phyloP scores from a whole-genome alignment of 2,329 filamentous ascomycete species.

The Penicillium sp. region DNA sequence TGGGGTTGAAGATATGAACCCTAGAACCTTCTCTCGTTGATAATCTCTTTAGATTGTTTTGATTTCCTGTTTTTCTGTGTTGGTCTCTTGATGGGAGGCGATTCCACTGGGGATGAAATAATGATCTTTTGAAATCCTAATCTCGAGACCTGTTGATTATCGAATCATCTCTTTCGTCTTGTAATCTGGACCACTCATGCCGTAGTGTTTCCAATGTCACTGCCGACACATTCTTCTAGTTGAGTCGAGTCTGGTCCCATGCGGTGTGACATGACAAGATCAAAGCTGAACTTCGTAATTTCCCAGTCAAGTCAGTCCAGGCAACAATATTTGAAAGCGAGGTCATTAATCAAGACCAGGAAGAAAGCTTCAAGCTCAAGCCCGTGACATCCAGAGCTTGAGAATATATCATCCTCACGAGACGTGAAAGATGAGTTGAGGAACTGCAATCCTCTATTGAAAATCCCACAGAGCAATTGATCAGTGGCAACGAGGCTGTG shows the following conservation, averaged over 20 bases:
- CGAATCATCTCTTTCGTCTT: not conserved
- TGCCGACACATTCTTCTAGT: no score
- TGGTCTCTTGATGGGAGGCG: not conserved
- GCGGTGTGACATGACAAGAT: no score
- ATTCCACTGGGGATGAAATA: not conserved
- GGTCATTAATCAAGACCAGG: no score
- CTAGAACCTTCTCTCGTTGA: not conserved
- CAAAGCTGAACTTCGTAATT: no score
- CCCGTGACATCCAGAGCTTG: not conserved
- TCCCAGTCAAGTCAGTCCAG: no score
- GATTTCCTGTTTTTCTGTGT: conserved; percentile 1
- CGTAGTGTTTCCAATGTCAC: no score
- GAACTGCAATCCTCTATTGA: not conserved
- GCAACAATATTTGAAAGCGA: no score
- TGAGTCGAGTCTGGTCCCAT: no score
- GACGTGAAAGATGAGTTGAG: not conserved
- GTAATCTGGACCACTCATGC: not conserved
- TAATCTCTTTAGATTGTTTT: not conserved
- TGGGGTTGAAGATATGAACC: not conserved
- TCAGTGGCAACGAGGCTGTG: not conserved
- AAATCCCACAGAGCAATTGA: not conserved
- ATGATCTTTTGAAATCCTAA: not conserved
- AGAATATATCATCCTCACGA: not conserved
- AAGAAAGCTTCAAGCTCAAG: not conserved
- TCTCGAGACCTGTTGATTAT: not conserved